Evolutionary conservation across 192 early-diverging fungal species (phyloP), one percentile per base, ranked within the genome.

Genomic region (Backusella sp.): DNA sequence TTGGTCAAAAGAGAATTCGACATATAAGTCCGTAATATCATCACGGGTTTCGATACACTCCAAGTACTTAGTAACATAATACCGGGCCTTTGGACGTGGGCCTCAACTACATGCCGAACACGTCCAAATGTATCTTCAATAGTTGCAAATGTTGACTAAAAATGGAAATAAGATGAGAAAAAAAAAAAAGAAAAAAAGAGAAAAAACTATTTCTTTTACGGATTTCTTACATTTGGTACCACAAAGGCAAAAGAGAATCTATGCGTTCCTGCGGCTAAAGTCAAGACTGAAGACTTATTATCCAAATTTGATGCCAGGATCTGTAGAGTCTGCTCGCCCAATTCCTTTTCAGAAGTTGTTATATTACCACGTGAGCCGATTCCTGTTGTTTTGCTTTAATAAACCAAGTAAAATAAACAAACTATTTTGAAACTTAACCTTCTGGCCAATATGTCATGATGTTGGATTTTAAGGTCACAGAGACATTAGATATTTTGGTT

Each of bases 351-450:
- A 39, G 76, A 53, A 41, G 67, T 73, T 26, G 77, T 37, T 14
- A 73, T 42, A 37, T 75, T 81, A 28, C 79, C 79, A 53, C 79
- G 37, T 37, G 75, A 17, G 23, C 79, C 79, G 62, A 81, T 81
- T 15, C 79, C 79, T 80, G n/a, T 35, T 42, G 19, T 69, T 7
- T 69, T 6, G 8, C 15, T 75, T 66, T 30, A 42, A 49, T 36
- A 49, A 44, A 68, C 37, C 37, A 39, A 39, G 37, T 17, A 0
- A 67, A 35, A n/a, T 73, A 23, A 6, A n/a, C n/a, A 41, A 19
- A 23, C n/a, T 15, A 15, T 17, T 30, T 42, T 46, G 41, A 71
- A 39, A 44, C 12, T 7, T 74, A n/a, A 72, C 77, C 77, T 73
- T 78, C 77, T 3, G 77, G 77, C 77, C 77, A 78, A 49, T 73